These are phyloP conservation scores for Colletotrichum phormii DNA, from an alignment of 2,329 filamentous ascomycete species.

Conservation along the genomic window DNA sequence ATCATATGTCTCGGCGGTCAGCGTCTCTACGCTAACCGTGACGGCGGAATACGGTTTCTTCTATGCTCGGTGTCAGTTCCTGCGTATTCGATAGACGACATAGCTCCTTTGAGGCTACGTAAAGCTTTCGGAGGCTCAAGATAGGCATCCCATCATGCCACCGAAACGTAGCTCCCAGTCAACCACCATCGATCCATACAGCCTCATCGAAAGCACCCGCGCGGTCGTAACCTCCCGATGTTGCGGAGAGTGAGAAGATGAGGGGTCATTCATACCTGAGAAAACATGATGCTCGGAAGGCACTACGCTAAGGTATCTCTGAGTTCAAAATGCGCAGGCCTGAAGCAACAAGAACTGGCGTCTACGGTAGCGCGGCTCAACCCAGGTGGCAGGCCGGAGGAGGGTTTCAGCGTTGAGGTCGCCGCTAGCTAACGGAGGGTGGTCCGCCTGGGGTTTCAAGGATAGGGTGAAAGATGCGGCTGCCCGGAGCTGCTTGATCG, in stretches of 20 bases:
- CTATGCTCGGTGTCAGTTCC: conserved; percentile 14
- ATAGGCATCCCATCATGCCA: background rate
- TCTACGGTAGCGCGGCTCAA: background rate
- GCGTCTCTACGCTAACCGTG: conserved; percentile 89
- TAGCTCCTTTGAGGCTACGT: background rate
- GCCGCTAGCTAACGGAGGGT: background rate
- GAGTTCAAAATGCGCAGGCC: background rate
- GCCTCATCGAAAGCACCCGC: background rate
- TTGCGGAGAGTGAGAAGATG: background rate
- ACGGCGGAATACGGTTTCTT: conserved; percentile 91
- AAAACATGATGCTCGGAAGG: conserved; percentile 13
- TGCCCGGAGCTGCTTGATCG: background rate
- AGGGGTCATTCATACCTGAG: conserved; percentile 16
- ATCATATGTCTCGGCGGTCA: conserved; percentile 90
- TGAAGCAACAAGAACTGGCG: no score
- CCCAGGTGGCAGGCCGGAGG: conserved; percentile 16
- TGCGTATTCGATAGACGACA: background rate
- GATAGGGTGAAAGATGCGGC: background rate
- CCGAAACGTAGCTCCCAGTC: background rate
- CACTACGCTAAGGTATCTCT: background rate
- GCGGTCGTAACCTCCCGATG: background rate
- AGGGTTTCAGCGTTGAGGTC: conserved; percentile 16
- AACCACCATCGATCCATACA: background rate
- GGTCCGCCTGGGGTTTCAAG: background rate
- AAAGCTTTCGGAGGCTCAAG: background rate